Evolutionary conservation across 2,329 filamentous ascomycete species (phyloP).

Genomic region (Chrysosporium queenslandicum): DNA sequence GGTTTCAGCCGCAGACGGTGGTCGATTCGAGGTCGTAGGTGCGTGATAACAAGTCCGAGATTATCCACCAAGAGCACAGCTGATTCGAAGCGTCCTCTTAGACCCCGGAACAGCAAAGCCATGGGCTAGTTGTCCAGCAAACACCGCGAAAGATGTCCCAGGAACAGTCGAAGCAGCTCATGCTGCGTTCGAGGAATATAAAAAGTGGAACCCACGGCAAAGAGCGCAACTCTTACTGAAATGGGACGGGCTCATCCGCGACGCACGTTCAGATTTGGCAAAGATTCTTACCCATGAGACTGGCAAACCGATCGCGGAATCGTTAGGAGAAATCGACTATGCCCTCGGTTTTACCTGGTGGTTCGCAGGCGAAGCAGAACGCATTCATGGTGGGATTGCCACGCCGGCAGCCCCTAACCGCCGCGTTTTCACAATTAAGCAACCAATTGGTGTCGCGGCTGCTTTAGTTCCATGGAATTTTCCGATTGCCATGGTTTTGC

Average conservation of each 20-base stretch:
- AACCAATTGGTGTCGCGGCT: conserved; percentile 74
- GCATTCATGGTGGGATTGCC: conserved; percentile 65
- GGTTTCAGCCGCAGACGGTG: conserved; percentile 38
- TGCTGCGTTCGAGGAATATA: conserved; percentile 51
- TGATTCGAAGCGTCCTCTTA: conserved; percentile 14
- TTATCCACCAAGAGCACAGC: no score
- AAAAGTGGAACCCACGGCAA: conserved; percentile 49
- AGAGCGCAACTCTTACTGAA: conserved; percentile 54
- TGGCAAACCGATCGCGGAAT: conserved; percentile 70
- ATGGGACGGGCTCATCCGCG: conserved; percentile 56
- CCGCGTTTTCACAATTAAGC: conserved; percentile 66
- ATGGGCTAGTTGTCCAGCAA: conserved; percentile 45
- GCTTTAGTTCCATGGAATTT: conserved; percentile 89
- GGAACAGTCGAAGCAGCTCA: conserved; percentile 50
- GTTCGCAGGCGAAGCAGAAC: conserved; percentile 70
- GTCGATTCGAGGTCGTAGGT: conserved; percentile 44
- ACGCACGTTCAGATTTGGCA: conserved; percentile 60
- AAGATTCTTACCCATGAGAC: conserved; percentile 84
- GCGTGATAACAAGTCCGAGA: conserved; percentile 1
- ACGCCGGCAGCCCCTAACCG: conserved; percentile 60
- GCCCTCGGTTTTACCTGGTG: conserved; percentile 69
- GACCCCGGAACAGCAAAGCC: conserved; percentile 44
- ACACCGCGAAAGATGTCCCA: conserved; percentile 50
- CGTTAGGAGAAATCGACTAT: conserved; percentile 61
- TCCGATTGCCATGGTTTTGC: conserved; percentile 59